Evolutionary conservation across 257 asterid genomes (phyloP).

Genomic region (Nyctanthes arbortristis): DNA sequence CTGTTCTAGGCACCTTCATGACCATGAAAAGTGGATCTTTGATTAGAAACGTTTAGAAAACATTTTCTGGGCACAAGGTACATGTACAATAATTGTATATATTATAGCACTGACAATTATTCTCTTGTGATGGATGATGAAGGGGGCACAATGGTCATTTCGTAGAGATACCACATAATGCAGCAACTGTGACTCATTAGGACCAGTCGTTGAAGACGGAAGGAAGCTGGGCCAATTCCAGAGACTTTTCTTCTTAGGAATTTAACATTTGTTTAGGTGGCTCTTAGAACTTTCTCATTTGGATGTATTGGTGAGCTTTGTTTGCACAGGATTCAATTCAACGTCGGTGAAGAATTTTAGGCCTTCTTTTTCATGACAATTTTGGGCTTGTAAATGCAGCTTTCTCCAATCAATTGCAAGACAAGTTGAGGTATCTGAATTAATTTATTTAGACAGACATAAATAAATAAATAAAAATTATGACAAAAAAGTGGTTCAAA

Average conservation of each 20-base stretch:
- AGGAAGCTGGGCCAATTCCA: neutral
- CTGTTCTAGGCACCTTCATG: constrained; percentile 26
- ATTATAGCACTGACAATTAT: neutral
- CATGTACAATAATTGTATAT: neutral
- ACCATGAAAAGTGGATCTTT: constrained; percentile 28
- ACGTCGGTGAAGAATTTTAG: no score
- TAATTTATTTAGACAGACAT: no score
- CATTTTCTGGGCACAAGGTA: constrained; percentile 3
- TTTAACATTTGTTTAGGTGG: neutral
- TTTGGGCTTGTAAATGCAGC: no score
- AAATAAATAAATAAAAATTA: no score
- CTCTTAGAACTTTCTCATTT: neutral
- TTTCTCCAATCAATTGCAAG: no score
- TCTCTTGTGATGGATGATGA: constrained; percentile 15
- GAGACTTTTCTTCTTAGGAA: no score
- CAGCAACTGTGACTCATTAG: neutral
- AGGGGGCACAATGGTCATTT: constrained; percentile 2
- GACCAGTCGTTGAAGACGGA: neutral
- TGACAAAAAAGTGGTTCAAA: no score
- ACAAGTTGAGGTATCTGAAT: no score
- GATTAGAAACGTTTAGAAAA: constrained; percentile 9
- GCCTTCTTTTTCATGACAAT: no score
- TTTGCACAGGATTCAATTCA: neutral
- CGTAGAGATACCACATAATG: neutral
- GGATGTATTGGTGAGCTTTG: no score